Base-by-base conservation (phyloP, 805 yeast genomes). In the Kazachstania africana region DNA sequence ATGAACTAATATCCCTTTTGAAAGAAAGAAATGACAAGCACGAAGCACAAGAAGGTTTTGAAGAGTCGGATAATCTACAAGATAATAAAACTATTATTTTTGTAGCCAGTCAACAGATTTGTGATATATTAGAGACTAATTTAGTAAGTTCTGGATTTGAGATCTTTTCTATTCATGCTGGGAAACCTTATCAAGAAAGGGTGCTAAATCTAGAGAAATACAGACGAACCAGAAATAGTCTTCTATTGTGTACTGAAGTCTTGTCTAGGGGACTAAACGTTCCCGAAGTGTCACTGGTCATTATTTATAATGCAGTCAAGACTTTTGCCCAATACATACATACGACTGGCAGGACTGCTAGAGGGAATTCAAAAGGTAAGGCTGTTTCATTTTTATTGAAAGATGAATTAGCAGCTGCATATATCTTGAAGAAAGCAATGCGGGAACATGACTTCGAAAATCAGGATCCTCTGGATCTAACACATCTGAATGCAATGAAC, bases 261-360 rank as follows among this genome's bases (percentile, higher is more conserved):
- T 84, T 96, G 3, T 95, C 98, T 0, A 66, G 98, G 39, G 98
- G 98, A 0, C 60, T 91, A 16, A 96, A 91, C 56, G 95, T 91
- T n/a, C 80, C 84, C 32, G 78, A 76, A 15, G 67, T 88, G 16
- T 75, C 75, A 35, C 53, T 87, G 27, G 97, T 91, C 2, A 62
- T 91, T 5, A 81, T 91, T 58, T 81, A 68, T 45, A 85, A 80
- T 42, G 68, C 83, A 0, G 94, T 95, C 1, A 81, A 68, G 40
- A 94, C 87, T 37, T 67, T 85, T 66, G 97, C 94, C 39, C 97
- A 91, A 52, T 91, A 91, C 48, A 88, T 91, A 9, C 98, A 91
- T 57, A 68, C 97, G 6, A 94, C 87, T 1, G 98, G 98, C 0
- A 64, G 98, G 36, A 91, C 98, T 0, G 98, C 96, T 0, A 65